A percentile compares a stretch with the other conserved stretches of the same genome.
Evolutionary conservation across 169 alveolate genomes (phyloP).

Genomic region (Babesia bovis): DNA sequence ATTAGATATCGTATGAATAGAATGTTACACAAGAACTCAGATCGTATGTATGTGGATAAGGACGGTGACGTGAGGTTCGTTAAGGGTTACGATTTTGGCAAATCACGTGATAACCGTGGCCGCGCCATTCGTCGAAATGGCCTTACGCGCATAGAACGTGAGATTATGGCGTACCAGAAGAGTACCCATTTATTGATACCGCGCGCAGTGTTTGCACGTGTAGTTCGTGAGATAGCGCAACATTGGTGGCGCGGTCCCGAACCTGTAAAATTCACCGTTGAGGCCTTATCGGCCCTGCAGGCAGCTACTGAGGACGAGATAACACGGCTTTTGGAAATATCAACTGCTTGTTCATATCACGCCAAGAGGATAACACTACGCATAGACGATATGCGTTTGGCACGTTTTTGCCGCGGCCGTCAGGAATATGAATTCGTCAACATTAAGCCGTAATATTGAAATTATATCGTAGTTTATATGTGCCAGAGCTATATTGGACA

Average conservation of each 20-base stretch:
- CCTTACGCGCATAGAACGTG: slow-evolving; percentile 67
- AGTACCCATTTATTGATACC: slow-evolving; percentile 68
- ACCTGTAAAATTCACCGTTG: slow-evolving; percentile 67
- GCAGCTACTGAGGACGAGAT: slow-evolving; percentile 72
- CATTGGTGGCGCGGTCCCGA: slow-evolving; percentile 62
- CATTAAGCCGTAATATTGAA: slow-evolving; percentile 1
- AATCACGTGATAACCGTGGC: slow-evolving; percentile 39
- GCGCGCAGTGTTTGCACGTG: slow-evolving; percentile 61
- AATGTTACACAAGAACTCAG: slow-evolving; percentile 55
- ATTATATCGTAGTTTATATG: not conserved
- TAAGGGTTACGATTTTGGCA: slow-evolving; percentile 63
- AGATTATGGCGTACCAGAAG: slow-evolving; percentile 65
- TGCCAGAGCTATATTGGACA: not conserved
- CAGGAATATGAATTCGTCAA: slow-evolving; percentile 62
- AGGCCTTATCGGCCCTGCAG: slow-evolving; percentile 67
- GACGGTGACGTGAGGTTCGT: slow-evolving; percentile 64
- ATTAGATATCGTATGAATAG: slow-evolving; percentile 48
- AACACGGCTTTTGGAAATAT: slow-evolving; percentile 54
- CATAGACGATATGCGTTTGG: slow-evolving; percentile 68
- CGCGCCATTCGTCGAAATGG: slow-evolving; percentile 25
- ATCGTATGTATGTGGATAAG: slow-evolving; percentile 60
- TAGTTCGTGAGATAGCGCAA: slow-evolving; percentile 69
- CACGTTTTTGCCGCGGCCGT: slow-evolving; percentile 69
- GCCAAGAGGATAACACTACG: slow-evolving; percentile 67
- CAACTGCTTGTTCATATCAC: slow-evolving; percentile 66